Base-by-base conservation (phyloP, 306 rosid genomes). In the Pterocarpus santalinus region DNA sequence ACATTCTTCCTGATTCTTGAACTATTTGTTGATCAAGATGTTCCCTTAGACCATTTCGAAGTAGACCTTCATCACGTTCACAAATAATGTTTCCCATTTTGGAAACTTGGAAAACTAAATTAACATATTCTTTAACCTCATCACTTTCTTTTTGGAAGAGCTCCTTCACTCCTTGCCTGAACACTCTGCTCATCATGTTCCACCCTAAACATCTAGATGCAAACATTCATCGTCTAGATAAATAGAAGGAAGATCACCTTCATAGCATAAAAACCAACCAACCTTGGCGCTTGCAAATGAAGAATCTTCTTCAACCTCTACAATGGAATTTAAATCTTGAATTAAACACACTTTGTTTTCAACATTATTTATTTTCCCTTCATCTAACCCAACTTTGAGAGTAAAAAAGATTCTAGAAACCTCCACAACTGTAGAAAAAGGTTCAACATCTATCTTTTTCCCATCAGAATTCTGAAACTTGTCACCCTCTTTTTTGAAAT, bases 251-350 rank as follows among this genome's bases (percentile, higher is more conserved):
- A 35, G 12, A 43, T 3, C 41, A 71, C 61, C 83, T 41, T 67
- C 44, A 56, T 11, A 5, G 5, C 41, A 38, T 15, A 7, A 9
- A 10, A 32, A 30, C 44, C 58, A 28, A 33, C 38, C 57, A 8
- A 16, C 51, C 65, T 17, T 41, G 8, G 13, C 62, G 56, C 56
- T 14, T 12, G 22, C 65, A 71, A 33, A 61, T 51, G 65, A 46
- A 71, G 51, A 80, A 61, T 61, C 61, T 56, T 55, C 67, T 73
- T 12, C 67, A 74, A 58, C 56, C 57, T 6, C 41, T 74, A 13
- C 10, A 53, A 41, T 41, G 15, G 68, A 39, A 28, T 17, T 67
- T 64, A 74, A 30, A 34, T 35, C 22, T 35, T 32, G 61, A 68
- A 68, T 43, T 32, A 9, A 35, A 3, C 7, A 15, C 33, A 33